Evolutionary conservation across 129 eudicot genomes (phyloP).

Genomic region (Artemisia argyi): DNA sequence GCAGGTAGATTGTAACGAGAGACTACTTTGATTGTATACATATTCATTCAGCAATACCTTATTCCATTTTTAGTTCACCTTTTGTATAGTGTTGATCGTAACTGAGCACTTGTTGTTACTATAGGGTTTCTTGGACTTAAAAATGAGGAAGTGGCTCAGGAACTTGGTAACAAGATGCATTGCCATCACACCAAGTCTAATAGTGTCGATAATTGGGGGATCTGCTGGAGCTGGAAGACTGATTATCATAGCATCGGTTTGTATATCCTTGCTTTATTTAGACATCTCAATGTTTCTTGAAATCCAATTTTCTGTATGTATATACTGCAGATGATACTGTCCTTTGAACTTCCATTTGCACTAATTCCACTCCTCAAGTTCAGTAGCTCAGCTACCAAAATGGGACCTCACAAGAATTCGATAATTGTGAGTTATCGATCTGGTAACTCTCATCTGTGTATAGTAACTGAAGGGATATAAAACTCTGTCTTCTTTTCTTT

Average conservation of each 20-base stretch:
- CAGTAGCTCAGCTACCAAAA: constrained; percentile 65
- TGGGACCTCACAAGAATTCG: constrained; percentile 85
- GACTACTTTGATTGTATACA: background rate
- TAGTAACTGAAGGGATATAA: background rate
- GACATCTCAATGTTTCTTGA: background rate
- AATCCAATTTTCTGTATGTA: background rate
- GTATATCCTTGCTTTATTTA: constrained; percentile 10
- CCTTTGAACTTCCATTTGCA: constrained; percentile 86
- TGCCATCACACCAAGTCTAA: constrained; percentile 72
- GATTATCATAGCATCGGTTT: constrained; percentile 71
- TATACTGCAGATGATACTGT: constrained; percentile 65
- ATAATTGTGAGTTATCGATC: constrained; percentile 41
- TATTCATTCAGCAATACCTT: background rate
- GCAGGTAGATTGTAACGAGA: constrained; percentile 51
- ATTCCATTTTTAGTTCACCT: background rate
- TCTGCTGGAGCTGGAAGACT: constrained; percentile 71
- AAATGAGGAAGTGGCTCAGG: constrained; percentile 67
- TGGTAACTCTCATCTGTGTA: background rate
- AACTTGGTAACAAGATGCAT: constrained; percentile 67
- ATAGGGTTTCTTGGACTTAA: constrained; percentile 76
- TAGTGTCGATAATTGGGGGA: constrained; percentile 72
- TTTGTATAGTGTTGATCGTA: background rate
- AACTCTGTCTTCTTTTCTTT: background rate
- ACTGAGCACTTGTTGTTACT: background rate
- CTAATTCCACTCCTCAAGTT: constrained; percentile 80